Percentiles rank a stretch among this genome's conserved stretches.
Evolutionary conservation across 1,284 basidiomycete genomes (phyloP).

Genomic region (Peniophora sp.): DNA sequence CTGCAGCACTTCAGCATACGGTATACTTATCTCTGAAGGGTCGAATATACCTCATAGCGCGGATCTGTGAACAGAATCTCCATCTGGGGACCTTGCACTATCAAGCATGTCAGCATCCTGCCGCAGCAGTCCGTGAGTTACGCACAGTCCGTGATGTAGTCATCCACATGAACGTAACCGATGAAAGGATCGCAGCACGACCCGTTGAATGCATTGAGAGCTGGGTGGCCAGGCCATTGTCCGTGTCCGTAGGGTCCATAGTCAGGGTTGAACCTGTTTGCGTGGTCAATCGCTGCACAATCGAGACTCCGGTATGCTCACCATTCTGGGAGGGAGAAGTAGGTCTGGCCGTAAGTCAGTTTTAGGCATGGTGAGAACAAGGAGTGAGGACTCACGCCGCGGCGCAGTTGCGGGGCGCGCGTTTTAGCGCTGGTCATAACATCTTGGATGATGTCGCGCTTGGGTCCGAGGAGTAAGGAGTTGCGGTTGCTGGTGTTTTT

Average conservation of each 20-base stretch:
- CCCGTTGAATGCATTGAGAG: slow-evolving; percentile 41
- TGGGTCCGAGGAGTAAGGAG: slow-evolving; percentile 40
- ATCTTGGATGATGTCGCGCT: slow-evolving; percentile 44
- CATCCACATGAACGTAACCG: slow-evolving; percentile 37
- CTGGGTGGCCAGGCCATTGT: slow-evolving; percentile 44
- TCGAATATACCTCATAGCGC: slow-evolving; percentile 38
- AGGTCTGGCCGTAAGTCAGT: slow-evolving; percentile 9
- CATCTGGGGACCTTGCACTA: slow-evolving; percentile 49
- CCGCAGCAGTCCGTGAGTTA: too few relatives aligned
- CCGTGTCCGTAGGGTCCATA: slow-evolving; percentile 43
- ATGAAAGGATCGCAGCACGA: slow-evolving; percentile 47
- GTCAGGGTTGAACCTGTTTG: slow-evolving; percentile 43
- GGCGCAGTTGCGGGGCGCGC: slow-evolving; percentile 39
- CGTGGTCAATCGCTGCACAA: neutral
- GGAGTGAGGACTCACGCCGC: slow-evolving; percentile 31
- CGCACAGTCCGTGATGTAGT: slow-evolving; percentile 38
- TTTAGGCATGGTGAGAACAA: neutral
- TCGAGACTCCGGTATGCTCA: neutral
- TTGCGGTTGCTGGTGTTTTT: slow-evolving; percentile 41
- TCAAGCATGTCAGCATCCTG: too few relatives aligned
- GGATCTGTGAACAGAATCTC: slow-evolving; percentile 31
- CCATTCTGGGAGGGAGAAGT: slow-evolving; percentile 8
- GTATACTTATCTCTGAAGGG: too few relatives aligned
- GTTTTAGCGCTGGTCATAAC: slow-evolving; percentile 41
- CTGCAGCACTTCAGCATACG: slow-evolving; percentile 10